Evolutionary conservation across 2,329 filamentous ascomycete genomes (phyloP).

Genomic region (Diaporthe citrichinensis): DNA sequence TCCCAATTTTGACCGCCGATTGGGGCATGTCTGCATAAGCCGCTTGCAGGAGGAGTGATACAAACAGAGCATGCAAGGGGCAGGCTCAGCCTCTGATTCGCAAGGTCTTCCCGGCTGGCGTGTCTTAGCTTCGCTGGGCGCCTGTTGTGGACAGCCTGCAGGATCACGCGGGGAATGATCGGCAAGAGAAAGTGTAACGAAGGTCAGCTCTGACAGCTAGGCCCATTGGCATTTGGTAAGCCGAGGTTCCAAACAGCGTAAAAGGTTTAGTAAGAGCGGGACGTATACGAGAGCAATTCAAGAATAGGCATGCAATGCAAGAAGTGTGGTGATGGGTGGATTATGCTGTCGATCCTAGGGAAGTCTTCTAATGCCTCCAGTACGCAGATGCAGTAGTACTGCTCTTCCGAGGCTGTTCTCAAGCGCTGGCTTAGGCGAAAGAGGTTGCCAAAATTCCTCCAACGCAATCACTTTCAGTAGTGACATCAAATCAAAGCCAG

Average conservation of each 20-base stretch:
- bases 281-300: too few relatives aligned
- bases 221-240: not conserved
- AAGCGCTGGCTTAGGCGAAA: too few relatives aligned
- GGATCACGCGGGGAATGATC: conserved; percentile 16
- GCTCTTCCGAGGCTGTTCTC: not conserved
- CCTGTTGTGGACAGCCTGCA: not conserved
- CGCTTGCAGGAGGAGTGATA: conserved; percentile 1
- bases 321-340: not conserved
- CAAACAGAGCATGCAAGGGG: not conserved
- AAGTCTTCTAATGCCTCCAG: too few relatives aligned
- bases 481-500: not conserved
- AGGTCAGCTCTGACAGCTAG: not conserved
- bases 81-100: conserved; percentile 4
- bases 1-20: not conserved
- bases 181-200: not conserved
- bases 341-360: not conserved
- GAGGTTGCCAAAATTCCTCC: not conserved
- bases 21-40: conserved; percentile 1
- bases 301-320: not conserved
- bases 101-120: not conserved
- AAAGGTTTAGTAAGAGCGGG: too few relatives aligned
- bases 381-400: not conserved
- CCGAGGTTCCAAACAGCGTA: not conserved
- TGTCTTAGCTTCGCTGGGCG: conserved; percentile 1
- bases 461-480: not conserved